Base-by-base conservation (phyloP, 805 yeast genomes). In the Lachancea cidri region DNA sequence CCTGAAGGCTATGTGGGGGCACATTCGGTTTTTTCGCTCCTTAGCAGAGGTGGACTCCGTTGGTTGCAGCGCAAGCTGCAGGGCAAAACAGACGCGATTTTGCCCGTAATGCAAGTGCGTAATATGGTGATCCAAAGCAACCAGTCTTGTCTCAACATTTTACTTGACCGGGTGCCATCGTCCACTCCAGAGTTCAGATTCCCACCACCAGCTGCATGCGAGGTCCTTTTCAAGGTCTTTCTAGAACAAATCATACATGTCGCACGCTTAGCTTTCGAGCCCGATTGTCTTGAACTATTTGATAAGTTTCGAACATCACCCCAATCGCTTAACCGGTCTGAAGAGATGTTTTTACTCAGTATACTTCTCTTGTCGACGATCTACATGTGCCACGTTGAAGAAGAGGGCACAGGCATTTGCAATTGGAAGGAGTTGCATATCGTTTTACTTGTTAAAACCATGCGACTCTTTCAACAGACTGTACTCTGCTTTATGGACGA, bases 401-500 rank as follows among this genome's bases (percentile, higher is more conserved):
- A 32, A 13, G 5, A 15, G 8, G 19, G 35, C 31, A 25, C 11
- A 4, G 17, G 24, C 25, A 15, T 13, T n/a, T 14, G 33, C 13
- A 24, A 24, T 13, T 40, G 43, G 43, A 15, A 14, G 14, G 22
- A 17, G 30, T 18, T 40, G 7, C 38, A 34, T 25, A 27, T 34
- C 17, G 30, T 35, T 17, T 29, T 40, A 35, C 24, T 40, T 35
- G 35, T 40, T 17, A 40, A 30, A 9, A 35, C 43, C 2, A 17
- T 40, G 15, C 35, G 15, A 15, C 7, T 40, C 11, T 40, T 35
- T 27, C 43, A 40, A 29, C 36, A 40, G 17, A 40, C 39, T 9
- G 22, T 36, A 16, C 17, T 40, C 20, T 17, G 22, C 5, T 22
- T 71, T 2, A 51, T 69, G 31, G 69, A 73, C 46, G 81, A 73